A percentile compares a stretch with the other conserved stretches of the same genome.
These are phyloP conservation scores for Mycena floridula DNA, from an alignment of 768 basidiomycete species.

Conservation along the genomic window DNA sequence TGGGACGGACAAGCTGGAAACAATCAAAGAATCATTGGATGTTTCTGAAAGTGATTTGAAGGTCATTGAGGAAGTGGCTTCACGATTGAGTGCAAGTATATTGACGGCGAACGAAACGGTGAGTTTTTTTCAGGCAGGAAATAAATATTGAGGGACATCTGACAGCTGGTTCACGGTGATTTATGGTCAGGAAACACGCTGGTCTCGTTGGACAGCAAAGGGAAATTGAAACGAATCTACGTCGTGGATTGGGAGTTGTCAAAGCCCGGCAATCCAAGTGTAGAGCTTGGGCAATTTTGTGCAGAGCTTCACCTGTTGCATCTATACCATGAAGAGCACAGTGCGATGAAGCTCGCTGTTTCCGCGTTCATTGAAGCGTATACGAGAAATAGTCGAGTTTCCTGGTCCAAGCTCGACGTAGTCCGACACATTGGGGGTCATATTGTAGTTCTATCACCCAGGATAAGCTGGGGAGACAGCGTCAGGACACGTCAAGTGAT, in stretches of 20 bases:
- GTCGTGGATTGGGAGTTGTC: conserved; percentile 65
- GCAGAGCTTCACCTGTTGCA: too few species aligned
- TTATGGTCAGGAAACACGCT: conserved; percentile 72
- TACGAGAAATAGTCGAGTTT: not conserved
- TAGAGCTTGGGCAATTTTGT: conserved; percentile 60
- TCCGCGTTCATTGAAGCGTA: too few species aligned
- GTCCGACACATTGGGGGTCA: conserved; percentile 60
- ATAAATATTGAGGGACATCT: conserved; percentile 9
- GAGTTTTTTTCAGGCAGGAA: conserved; percentile 6
- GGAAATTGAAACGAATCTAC: conserved; percentile 32
- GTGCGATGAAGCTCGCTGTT: too few species aligned
- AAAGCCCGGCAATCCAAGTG: conserved; percentile 48
- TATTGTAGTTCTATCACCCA: conserved; percentile 43
- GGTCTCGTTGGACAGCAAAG: conserved; percentile 28
- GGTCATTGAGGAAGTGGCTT: conserved; percentile 15
- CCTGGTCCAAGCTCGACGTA: conserved; percentile 28
- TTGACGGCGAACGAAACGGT: conserved; percentile 22
- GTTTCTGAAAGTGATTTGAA: conserved; percentile 30
- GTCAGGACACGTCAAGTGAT: conserved; percentile 44
- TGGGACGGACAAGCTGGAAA: conserved; percentile 22
- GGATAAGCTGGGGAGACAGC: conserved; percentile 42
- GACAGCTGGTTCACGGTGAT: too few species aligned
- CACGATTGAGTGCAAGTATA: conserved; percentile 19
- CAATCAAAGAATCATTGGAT: conserved; percentile 33
- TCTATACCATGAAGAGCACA: too few species aligned